phyloP scores from a whole-genome alignment of 73 alveolate species.

The Paramecium octaurelia region DNA sequence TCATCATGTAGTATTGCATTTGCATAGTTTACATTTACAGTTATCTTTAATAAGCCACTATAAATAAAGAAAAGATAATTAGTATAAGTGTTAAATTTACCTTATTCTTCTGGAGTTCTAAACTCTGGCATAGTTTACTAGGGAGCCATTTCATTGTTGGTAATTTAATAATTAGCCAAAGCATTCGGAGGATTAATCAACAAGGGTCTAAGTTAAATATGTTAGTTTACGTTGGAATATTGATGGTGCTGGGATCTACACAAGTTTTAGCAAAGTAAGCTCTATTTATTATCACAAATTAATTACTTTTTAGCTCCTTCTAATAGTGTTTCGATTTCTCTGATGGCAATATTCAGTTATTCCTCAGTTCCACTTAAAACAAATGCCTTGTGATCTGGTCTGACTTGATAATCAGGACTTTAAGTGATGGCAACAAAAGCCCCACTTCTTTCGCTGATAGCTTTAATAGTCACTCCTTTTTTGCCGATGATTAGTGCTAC shows the following conservation, averaged over 20 bases:
- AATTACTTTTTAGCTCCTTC: slow-evolving; percentile 49
- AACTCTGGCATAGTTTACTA: slow-evolving; percentile 24
- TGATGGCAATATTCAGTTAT: slow-evolving; percentile 1
- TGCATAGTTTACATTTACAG: background rate
- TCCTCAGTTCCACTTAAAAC: slow-evolving; percentile 50
- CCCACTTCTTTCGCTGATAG: slow-evolving; percentile 74
- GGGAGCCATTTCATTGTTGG: background rate
- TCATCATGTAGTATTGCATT: slow-evolving; percentile 49
- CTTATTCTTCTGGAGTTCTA: slow-evolving; percentile 47
- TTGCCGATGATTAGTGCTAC: slow-evolving; percentile 78
- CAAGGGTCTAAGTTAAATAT: background rate
- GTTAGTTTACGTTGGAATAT: slow-evolving; percentile 21
- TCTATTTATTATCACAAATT: background rate
- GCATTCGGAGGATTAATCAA: slow-evolving; percentile 37
- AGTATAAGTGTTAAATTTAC: slow-evolving; percentile 1
- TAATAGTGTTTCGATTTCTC: slow-evolving; percentile 11
- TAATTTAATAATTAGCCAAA: background rate
- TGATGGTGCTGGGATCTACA: slow-evolving; percentile 40
- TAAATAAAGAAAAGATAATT: background rate
- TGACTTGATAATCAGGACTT: slow-evolving; percentile 25
- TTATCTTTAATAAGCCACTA: slow-evolving; percentile 30
- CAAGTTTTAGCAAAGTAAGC: slow-evolving; percentile 46
- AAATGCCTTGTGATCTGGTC: slow-evolving; percentile 54
- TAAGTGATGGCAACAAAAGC: slow-evolving; percentile 71
- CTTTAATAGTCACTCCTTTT: slow-evolving; percentile 79